Evolutionary conservation across 225 moss, liverwort and hornwort species (phyloP), one percentile per base, ranked within the genome.

Genomic region (Anthoceros angustus): DNA sequence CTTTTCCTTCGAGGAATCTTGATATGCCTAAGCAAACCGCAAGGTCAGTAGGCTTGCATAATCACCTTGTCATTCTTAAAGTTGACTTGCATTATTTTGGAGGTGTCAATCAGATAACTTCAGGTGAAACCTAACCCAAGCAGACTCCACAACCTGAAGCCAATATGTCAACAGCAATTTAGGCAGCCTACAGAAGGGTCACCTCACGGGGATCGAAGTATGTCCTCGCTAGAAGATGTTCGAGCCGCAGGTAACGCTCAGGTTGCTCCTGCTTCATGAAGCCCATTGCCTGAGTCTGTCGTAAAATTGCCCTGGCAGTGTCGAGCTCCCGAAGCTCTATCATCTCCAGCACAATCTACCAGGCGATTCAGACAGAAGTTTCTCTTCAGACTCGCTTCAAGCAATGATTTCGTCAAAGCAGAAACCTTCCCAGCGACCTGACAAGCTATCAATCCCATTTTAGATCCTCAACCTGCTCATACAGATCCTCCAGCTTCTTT

Each of bases 221-320:
- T 21, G 95, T 98, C 65, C 91, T 88, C 61, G 91, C 95, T 63
- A 98, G 80, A 70, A 98, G 92, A 73, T 98, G 95, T 77, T 98
- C 95, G 67, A 98, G 82, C 76, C 83, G 86, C 46, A 98, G 82
- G 64, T 98, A 98, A 3, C 95, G 91, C 84, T 98, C 95, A 41
- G 95, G 95, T 72, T 98, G 95, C 49, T 98, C 95, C 80, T 95
- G 91, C 72, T 95, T 95, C 95, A 98, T 98, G 42, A 98, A 89
- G 60, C 92, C 87, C 95, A 98, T 98, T 39, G 95, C 95, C 66
- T 98, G 95, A 50, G 95, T 98, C 77, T 98, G 95, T 68, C 95
- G 77, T 80, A 98, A 69, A 65, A 98, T 98, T 65, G 95, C 92
- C 78, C 95, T 88, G 8, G 95, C 95, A 62, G 95, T 98, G 70